These are phyloP conservation scores for Mycena capillaripes DNA, from an alignment of 768 basidiomycete species.

Conservation along the genomic window DNA sequence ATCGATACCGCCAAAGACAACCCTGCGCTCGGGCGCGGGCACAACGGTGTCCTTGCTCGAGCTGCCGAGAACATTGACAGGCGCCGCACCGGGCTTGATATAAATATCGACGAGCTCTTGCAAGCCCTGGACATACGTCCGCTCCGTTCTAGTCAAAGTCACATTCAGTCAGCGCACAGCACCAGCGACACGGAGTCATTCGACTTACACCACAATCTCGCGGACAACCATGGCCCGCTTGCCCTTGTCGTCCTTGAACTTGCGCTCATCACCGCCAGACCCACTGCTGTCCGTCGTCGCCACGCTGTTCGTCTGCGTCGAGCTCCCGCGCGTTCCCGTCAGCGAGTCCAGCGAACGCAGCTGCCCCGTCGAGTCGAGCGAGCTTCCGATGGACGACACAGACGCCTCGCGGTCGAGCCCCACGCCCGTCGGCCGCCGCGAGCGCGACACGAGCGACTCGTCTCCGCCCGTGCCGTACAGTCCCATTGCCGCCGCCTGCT, in stretches of 20 bases:
- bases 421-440: conserved; percentile 78
- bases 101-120: conserved; percentile 96
- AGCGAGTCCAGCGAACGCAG: conserved; percentile 78
- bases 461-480: conserved; percentile 70
- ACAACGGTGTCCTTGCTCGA: conserved; percentile 88
- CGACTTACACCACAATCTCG: conserved; percentile 90
- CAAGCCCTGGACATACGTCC: conserved; percentile 94
- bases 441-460: conserved; percentile 58
- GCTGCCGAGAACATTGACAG: conserved; percentile 78
- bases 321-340: conserved; percentile 68
- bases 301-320: conserved; percentile 79
- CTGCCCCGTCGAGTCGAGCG: conserved; percentile 63
- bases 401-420: conserved; percentile 73
- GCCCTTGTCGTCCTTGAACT: conserved; percentile 91
- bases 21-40: conserved; percentile 86
- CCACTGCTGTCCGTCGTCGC: conserved; percentile 82
- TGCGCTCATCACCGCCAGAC: conserved; percentile 79
- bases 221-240: conserved; percentile 88
- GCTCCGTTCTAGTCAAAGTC: conserved; percentile 85
- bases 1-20: conserved; percentile 94
- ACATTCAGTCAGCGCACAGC: conserved; percentile 35
- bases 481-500: conserved; percentile 69
- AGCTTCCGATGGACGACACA: conserved; percentile 62
- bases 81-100: conserved; percentile 84
- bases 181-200: conserved; percentile 4